Conservation (phyloP, 768 basidiomycete genomes). For the Kwoniella heveanensis region DNA sequence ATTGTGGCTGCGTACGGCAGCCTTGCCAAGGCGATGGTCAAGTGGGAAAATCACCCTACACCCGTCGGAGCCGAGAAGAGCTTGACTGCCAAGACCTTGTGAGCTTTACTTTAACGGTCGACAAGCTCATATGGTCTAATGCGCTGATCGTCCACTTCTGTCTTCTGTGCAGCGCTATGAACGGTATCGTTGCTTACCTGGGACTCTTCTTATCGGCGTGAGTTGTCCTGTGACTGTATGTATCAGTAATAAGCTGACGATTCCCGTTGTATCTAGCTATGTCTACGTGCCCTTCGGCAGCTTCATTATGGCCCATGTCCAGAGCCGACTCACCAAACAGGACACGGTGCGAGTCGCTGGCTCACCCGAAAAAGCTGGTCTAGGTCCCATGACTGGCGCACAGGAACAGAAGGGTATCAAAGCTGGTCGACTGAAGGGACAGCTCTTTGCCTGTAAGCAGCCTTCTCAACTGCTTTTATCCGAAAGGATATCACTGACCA, state of each 20-base stretch:
- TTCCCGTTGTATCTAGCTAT: conserved; percentile 53
- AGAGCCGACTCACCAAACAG: conserved; percentile 31
- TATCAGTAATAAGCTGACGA: conserved; percentile 12
- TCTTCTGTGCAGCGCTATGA: conserved; percentile 61
- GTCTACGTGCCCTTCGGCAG: conserved; percentile 94
- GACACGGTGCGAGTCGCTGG: conserved; percentile 48
- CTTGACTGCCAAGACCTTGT: conserved; percentile 85
- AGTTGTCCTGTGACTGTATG: conserved; percentile 12
- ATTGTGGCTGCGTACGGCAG: conserved; percentile 73
- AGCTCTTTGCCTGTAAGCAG: conserved; percentile 77
- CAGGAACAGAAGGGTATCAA: conserved; percentile 47
- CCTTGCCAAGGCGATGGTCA: conserved; percentile 69
- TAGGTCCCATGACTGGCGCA: conserved; percentile 41
- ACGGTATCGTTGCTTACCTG: conserved; percentile 85
- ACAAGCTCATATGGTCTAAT: too few relatives aligned
- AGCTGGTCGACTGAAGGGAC: conserved; percentile 69
- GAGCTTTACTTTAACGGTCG: conserved; percentile 12
- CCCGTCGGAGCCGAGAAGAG: conserved; percentile 74
- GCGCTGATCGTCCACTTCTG: conserved; percentile 8
- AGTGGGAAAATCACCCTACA: conserved; percentile 90
- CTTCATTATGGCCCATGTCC: conserved; percentile 69
- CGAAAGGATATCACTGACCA: not conserved
- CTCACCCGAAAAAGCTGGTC: conserved; percentile 51
- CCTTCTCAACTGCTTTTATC: too few relatives aligned
- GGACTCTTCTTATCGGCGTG: conserved; percentile 87